Percentiles rank a stretch among this genome's conserved stretches.
phyloP scores from a whole-genome alignment of 805 yeast species.

The Yarrowia deformans region DNA sequence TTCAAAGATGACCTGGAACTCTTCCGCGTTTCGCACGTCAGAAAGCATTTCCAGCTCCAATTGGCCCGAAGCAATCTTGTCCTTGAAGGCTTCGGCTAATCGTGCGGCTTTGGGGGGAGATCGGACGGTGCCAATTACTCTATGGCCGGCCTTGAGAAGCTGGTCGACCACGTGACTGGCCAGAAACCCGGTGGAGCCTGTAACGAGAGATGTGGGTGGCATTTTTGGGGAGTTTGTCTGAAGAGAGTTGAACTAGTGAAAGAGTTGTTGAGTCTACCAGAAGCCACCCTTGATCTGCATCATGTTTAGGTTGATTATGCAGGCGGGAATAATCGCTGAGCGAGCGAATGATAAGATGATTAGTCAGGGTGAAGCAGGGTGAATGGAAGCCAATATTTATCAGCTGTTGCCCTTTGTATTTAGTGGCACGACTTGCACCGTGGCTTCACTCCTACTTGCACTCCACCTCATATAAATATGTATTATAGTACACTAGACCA shows the following conservation, averaged over 20 bases:
- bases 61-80: conserved; percentile 43
- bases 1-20: conserved; percentile 61
- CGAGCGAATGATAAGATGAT: no score
- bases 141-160: conserved; percentile 54
- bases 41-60: conserved; percentile 47
- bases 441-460: no score
- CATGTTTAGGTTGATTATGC: conserved; percentile 21
- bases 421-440: no score
- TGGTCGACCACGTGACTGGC: conserved; percentile 54
- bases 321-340: not conserved
- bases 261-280: not conserved
- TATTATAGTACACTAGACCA: conserved; percentile 53
- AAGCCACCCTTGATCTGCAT: not conserved
- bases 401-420: no score
- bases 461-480: conserved; percentile 21
- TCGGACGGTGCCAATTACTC: conserved; percentile 60
- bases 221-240: not conserved
- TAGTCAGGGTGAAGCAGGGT: no score
- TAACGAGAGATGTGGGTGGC: conserved; percentile 49
- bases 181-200: conserved; percentile 58
- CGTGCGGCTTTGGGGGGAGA: conserved; percentile 54
- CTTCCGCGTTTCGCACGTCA: conserved; percentile 48
- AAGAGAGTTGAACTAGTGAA: not conserved
- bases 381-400: no score
- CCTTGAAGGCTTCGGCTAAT: conserved; percentile 42